Percentiles rank a stretch among this genome's conserved stretches.
Conservation (phyloP, 768 basidiomycete species). For the Suillus discolor region DNA sequence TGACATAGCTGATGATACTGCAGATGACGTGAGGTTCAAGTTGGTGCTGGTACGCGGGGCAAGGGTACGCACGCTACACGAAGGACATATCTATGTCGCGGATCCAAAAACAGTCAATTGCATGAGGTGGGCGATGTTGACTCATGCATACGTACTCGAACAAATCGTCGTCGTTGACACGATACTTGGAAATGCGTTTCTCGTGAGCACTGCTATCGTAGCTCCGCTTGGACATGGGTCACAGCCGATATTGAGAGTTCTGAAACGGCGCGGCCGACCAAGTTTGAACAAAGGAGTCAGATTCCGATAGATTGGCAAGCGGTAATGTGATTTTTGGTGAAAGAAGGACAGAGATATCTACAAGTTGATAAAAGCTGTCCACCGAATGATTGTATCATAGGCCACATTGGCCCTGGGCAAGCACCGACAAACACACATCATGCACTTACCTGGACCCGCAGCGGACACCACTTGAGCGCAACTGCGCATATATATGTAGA, state of each 20-base stretch:
- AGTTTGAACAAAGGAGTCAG: background rate
- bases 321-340: background rate
- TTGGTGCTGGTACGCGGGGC: slow-evolving; percentile 7
- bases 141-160: slow-evolving; percentile 63
- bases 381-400: background rate
- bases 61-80: slow-evolving; percentile 73
- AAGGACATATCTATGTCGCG: slow-evolving; percentile 64
- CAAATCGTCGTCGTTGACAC: slow-evolving; percentile 83
- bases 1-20: slow-evolving; percentile 74
- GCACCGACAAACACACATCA: slow-evolving; percentile 27
- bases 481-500: background rate
- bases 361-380: slow-evolving; percentile 4
- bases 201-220: slow-evolving; percentile 71
- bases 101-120: slow-evolving; percentile 16
- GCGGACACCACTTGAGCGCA: background rate
- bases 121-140: slow-evolving; percentile 7
- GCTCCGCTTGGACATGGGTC: slow-evolving; percentile 63
- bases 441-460: background rate
- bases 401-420: slow-evolving; percentile 15
- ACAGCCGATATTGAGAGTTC: slow-evolving; percentile 13
- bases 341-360: slow-evolving; percentile 3
- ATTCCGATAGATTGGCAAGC: background rate
- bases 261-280: slow-evolving; percentile 2
- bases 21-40: slow-evolving; percentile 5
- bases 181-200: slow-evolving; percentile 72